Evolutionary conservation across 495 filamentous ascomycete genomes (phyloP), one percentile per base, ranked within the genome.

Genomic region (Terfezia boudieri): DNA sequence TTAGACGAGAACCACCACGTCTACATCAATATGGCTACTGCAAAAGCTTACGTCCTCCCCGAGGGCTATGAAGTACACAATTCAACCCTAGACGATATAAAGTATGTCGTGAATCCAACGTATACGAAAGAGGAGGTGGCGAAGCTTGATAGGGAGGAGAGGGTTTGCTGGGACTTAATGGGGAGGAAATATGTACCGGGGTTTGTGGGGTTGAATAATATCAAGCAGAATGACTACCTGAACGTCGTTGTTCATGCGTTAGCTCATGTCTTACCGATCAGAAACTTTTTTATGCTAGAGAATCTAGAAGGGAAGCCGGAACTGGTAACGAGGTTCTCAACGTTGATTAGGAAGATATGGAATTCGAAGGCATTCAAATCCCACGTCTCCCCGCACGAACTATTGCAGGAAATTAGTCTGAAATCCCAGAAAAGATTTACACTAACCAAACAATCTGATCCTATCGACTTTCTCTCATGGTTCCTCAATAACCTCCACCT

Each of bases 201-300:
- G 4, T 99, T 94, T 65, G 87, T 99, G 58, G 90, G 90, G 57
- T 86, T 99, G 81, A 96, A 99, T 71, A 95, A 99, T 67, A 96
- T 99, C 72, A 99, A 99, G 67, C 86, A 85, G 51, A 99, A 99
- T 69, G 90, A 99, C 69, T 99, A 96, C 68, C 74, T 96, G 60
- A 99, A 99, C 64, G 89, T 94, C 8, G 78, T 95, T 8, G 79
- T 90, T n/a, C 92, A 99, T 62, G 79, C 90, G 11, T 74, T 99
- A 12, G 80, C 88, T 1, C 90, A 99, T 68, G 84, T 94, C 22
- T 68, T 79, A 6, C 90, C 92, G 1, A 73, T 99, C 52, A 82
- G 92, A 36, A 95, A 96, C 64, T 95, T 77, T 69, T 80, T 95
- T 68, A 80, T 99, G 64, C 77, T 95, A 4, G 86, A 94, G 67